phyloP scores from a whole-genome alignment of 2,329 filamentous ascomycete genomes.

The Xylaria sp. region DNA sequence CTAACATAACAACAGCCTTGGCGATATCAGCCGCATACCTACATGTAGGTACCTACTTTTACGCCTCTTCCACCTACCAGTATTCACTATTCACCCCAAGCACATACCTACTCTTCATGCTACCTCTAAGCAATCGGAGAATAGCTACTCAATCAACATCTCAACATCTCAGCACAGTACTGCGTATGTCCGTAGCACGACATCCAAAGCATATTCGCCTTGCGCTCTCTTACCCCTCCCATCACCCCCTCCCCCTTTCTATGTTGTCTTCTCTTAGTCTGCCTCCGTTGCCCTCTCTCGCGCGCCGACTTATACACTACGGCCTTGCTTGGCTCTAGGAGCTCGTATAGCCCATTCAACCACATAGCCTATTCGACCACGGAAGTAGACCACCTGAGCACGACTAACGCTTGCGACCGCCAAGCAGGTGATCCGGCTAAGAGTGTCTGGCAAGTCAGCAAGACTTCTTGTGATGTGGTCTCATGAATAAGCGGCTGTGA shows the following conservation, averaged over 20 bases:
- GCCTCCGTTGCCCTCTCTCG: background rate
- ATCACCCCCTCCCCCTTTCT: background rate
- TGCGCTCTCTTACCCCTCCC: background rate
- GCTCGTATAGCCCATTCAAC: background rate
- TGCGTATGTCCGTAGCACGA: background rate
- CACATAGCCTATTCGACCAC: background rate
- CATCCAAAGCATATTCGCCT: background rate
- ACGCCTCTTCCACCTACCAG: no score
- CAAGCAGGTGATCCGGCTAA: background rate
- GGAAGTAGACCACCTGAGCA: background rate
- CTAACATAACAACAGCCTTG: no score
- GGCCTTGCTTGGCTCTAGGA: background rate
- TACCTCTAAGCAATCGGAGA: no score
- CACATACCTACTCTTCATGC: no score
- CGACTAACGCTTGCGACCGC: background rate
- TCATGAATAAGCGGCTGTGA: constrained; percentile 14
- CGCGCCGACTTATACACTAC: no score
- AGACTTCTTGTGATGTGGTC: constrained; percentile 29
- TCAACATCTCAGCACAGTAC: background rate
- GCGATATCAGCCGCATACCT: no score
- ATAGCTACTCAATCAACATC: background rate
- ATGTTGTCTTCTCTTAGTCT: background rate
- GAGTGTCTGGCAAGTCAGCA: background rate
- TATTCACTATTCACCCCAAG: no score
- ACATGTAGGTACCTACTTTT: no score